These are phyloP conservation scores for Fomitopsis schrenkii DNA, from an alignment of 1,284 basidiomycete genomes.

Conservation along the genomic window DNA sequence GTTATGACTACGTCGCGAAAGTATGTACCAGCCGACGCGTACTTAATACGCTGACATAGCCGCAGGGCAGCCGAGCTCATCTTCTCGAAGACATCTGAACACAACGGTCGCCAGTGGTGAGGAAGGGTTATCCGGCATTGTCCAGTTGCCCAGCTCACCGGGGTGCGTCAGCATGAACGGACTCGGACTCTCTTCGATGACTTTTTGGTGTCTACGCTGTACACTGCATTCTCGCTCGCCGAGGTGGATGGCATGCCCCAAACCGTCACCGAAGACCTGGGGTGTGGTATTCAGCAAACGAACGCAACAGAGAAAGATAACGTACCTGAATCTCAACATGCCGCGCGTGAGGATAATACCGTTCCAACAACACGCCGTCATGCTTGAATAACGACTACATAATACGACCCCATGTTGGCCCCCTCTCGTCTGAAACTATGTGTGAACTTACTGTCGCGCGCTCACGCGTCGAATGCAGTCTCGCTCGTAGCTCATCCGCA, in stretches of 20 bases:
- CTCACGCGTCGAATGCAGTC: constrained; percentile 35
- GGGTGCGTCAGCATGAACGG: constrained; percentile 42
- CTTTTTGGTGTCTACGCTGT: constrained; percentile 72
- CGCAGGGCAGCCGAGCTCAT: constrained; percentile 53
- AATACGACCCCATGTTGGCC: not conserved
- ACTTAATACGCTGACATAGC: constrained; percentile 48
- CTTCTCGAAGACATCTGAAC: constrained; percentile 36
- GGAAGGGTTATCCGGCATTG: not conserved
- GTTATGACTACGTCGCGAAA: not conserved
- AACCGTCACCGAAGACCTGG: constrained; percentile 64
- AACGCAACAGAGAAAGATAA: not conserved
- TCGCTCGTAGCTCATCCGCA: constrained; percentile 35
- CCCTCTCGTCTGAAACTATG: constrained; percentile 1
- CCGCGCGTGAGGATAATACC: constrained; percentile 49
- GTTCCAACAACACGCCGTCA: constrained; percentile 51
- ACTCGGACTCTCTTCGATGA: constrained; percentile 67
- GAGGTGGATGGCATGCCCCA: constrained; percentile 56
- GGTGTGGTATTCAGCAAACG: not conserved
- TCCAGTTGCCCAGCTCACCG: constrained; percentile 24
- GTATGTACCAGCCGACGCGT: constrained; percentile 51
- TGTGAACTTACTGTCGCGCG: constrained; percentile 40
- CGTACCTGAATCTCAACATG: constrained; percentile 67
- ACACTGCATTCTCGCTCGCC: constrained; percentile 71
- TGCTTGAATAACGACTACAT: constrained; percentile 3
- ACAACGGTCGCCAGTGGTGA: not conserved